phyloP scores from a whole-genome alignment of 2,329 filamentous ascomycete species.

The Claviceps paspali region DNA sequence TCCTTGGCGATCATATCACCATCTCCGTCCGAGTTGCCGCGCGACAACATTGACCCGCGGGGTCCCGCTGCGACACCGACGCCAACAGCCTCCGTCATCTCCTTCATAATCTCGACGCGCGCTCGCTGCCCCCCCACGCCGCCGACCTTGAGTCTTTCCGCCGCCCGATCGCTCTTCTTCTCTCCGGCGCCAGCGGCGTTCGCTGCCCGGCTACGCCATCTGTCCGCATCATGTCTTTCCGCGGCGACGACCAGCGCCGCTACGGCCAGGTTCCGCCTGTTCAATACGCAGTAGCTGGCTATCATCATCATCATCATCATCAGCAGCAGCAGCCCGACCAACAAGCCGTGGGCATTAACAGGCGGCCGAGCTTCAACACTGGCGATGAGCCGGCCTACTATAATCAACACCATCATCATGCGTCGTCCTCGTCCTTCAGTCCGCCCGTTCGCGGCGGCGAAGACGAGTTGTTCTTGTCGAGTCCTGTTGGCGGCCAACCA shows the following conservation, averaged over 20 bases:
- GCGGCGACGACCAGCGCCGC: conserved; percentile 44
- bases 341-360: conserved; percentile 17
- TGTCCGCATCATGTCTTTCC: conserved; percentile 40
- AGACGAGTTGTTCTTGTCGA: conserved; percentile 52
- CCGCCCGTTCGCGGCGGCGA: conserved; percentile 14
- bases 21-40: conserved; percentile 1
- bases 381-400: conserved; percentile 54
- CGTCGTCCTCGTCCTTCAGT: conserved; percentile 2
- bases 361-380: conserved; percentile 59
- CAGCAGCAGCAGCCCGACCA: conserved; percentile 10
- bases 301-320: conserved; percentile 6
- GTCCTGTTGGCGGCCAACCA: conserved; percentile 18
- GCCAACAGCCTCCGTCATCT: not conserved
- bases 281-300: conserved; percentile 40
- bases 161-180: not conserved
- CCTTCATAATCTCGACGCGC: too few species aligned
- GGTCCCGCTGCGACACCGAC: conserved; percentile 5
- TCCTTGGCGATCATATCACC: not conserved
- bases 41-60: conserved; percentile 10
- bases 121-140: too few species aligned
- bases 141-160: not conserved
- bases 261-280: conserved; percentile 53
- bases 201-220: not conserved
- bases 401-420: conserved; percentile 15
- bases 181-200: conserved; percentile 1